phyloP scores from a whole-genome alignment of 73 alveolate species.

The Durusdinium trenchii region DNA sequence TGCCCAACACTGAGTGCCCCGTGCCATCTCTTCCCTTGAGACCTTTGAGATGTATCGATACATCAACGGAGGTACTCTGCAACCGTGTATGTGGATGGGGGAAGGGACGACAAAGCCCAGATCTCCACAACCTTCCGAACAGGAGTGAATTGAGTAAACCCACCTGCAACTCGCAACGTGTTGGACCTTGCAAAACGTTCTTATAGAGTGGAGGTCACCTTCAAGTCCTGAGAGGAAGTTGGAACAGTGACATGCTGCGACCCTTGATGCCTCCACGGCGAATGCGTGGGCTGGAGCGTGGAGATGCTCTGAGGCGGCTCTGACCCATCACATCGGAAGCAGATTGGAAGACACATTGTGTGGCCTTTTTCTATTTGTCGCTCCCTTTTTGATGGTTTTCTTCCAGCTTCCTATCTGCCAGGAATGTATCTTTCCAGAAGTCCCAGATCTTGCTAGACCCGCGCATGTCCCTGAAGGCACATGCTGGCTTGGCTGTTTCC shows the following conservation, averaged over 20 bases:
- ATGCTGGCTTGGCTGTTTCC: neutral
- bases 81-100: neutral
- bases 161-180: neutral
- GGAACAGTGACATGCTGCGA: neutral
- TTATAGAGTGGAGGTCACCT: neutral
- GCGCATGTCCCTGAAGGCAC: constrained; percentile 43
- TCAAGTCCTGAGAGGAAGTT: constrained; percentile 5
- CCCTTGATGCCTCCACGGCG: constrained; percentile 38
- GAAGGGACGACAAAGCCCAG: neutral
- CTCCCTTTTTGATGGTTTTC: too few species aligned
- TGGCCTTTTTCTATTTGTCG: too few species aligned
- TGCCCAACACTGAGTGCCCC: constrained; percentile 38
- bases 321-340: too few species aligned
- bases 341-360: too few species aligned
- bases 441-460: constrained; percentile 4
- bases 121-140: constrained; percentile 14
- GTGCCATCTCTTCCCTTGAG: neutral
- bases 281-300: neutral
- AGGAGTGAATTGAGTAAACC: constrained; percentile 12
- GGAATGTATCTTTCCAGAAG: constrained; percentile 54
- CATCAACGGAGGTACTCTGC: constrained; percentile 12
- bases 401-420: neutral
- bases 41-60: neutral
- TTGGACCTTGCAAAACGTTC: neutral
- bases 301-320: neutral